Base-by-base conservation (phyloP, 2,329 filamentous ascomycete species). In the Exophiala lecanii-corni region DNA sequence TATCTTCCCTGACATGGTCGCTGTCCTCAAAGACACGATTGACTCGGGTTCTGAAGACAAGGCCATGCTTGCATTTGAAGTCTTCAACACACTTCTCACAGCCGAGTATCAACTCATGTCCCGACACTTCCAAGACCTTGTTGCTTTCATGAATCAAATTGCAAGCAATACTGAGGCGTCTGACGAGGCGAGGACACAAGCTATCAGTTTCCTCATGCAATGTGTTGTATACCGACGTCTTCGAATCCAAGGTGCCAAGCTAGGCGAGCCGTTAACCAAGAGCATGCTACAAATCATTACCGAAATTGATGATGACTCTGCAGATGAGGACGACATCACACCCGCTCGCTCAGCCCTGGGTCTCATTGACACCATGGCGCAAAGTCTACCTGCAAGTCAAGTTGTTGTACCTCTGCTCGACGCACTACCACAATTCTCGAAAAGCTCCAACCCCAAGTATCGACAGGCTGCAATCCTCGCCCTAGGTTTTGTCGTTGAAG, bases 81-180 rank as follows among this genome's bases (percentile, higher is more conserved):
- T 95, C 55, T 95, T 97, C 78, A 92, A 97, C 72, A 92, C 87
- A 38, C 82, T 96, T 58, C 78, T 98, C 41, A 86, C 85, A 52
- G 95, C 88, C 64, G 91, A 96, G 63, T 84, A 87, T 20, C 79
- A 86, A 35, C 78, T 97, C 38, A 73, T 97, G 39, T 85, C 83
- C 54, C 75, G 79, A 42, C 89, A 96, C 70, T 87, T 98, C 60
- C 87, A 84, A 62, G 88, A 96, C 58, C 77, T 98, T 6, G 76
- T 96, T 48, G 79, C 85, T 56, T 95, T 97, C 73, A 97, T 97
- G 87, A 84, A 94, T 58, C 83, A 92, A 47, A 75, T 98, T 41
- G 79, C 85, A 35, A 76, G 78, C 57, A 86, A 94, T 67, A 84
- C 76, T 33, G 74, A 84, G 28, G 75, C 86, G 33, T 84, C 89